Evolutionary conservation across 345 rosid species (phyloP), one percentile per base, ranked within the genome.

Genomic region (Dipteronia sinensis): DNA sequence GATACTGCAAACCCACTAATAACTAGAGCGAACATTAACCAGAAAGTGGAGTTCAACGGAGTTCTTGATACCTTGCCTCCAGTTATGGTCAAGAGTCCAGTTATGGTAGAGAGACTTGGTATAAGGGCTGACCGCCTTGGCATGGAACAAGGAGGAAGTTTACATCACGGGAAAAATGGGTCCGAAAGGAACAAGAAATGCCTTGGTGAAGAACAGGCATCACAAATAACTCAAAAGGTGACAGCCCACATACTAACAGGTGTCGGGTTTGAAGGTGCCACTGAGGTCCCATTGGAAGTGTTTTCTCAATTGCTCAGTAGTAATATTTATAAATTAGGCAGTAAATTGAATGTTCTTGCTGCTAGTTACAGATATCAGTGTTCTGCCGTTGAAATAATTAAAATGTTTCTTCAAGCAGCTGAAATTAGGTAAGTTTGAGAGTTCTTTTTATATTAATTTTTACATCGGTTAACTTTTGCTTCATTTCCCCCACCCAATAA

Each of bases 91-190:
- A 90, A 85, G 85, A 92, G 81, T 82, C 87, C 95, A 84, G 89
- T 91, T 66, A 89, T 88, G 93, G 83, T 86, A 6, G 99, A 95
- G 89, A 92, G 99, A 84, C 88, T 89, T 82, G 99, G 98, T 72
- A 85, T 92, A 77, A 85, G 86, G 87, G 92, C 92, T 34, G 94
- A 90, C 83, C 85, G 82, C 80, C 82, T 82, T 10, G 87, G 87
- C 77, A 81, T 83, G 72, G 97, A 93, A 79, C 94, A 91, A n/a
- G 87, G 94, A 81, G 97, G 94, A 68, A 83, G 78, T 79, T 74
- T 82, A 58, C 89, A 84, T 64, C 88, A 86, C 71, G 89, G 86
- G 66, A 93, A 87, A 79, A 87, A 76, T 83, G 89, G 83, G n/a
- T 66, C 81, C 19, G 89, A 84, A 25, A 84, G 86, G 61, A 76